A percentile compares a stretch with the other conserved stretches of the same genome.
Conservation (phyloP, 495 filamentous ascomycete species). For the Bryoglossum gracile region DNA sequence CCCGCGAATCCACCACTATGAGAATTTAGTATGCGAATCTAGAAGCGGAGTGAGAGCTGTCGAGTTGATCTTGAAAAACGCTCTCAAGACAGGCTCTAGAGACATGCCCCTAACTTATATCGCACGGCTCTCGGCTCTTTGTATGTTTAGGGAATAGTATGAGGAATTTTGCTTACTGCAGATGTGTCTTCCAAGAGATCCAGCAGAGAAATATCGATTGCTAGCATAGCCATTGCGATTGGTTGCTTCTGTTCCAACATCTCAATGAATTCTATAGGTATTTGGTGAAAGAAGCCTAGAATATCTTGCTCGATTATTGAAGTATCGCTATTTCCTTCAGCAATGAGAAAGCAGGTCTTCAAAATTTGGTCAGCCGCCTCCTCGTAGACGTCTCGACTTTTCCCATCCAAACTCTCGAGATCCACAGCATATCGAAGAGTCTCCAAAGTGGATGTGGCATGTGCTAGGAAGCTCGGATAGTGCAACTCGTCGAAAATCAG, state of each 20-base stretch:
- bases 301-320: conserved; percentile 8
- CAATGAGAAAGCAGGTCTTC: not conserved
- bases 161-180: no score
- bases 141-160: no score
- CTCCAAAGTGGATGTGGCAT: no score
- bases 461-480: no score
- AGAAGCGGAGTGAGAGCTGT: no score
- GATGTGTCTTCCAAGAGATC: not conserved
- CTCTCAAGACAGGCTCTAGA: no score
- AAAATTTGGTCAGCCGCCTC: not conserved
- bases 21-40: no score
- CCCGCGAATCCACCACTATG: conserved; percentile 17
- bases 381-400: not conserved
- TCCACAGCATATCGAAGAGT: not conserved
- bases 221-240: conserved; percentile 8
- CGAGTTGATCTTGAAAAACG: no score
- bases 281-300: not conserved
- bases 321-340: not conserved
- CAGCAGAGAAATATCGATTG: not conserved
- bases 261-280: conserved; percentile 5
- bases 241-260: conserved; percentile 3
- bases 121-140: no score
- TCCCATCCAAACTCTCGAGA: no score
- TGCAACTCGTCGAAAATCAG: no score
- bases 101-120: no score